Base-by-base conservation (phyloP, 2,329 filamentous ascomycete species). In the Verticillium nonalfalfae region DNA sequence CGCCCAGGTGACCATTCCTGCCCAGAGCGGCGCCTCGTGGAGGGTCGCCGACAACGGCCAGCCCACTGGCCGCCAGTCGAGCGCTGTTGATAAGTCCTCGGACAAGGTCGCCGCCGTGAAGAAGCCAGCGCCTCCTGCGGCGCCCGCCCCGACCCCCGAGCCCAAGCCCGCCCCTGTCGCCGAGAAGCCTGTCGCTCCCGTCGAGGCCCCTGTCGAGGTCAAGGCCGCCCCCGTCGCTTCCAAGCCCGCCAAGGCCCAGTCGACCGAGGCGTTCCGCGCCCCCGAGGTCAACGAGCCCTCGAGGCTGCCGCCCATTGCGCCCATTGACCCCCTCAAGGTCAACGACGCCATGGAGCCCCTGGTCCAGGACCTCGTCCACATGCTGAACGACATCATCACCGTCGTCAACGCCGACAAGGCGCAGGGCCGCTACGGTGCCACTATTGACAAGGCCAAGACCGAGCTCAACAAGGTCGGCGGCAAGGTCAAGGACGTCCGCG, bases 351-450 rank as follows among this genome's bases (percentile, higher is more conserved):
- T 88, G 63, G 94, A 98, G 73, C 90, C 91, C 34, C 84, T 97
- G 39, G 90, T 98, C 26, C 93, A 97, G 76, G 92, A 98, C 70
- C 82, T 99, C 6, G 92, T 96, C 63, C 94, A 91, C 78, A 94
- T 97, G 78, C 84, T 99, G 69, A 99, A 99, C 78, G 92, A 96
- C 75, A 89, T 99, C 69, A 97, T 99, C 72, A 88, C 91, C 9
- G 91, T 96, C 56, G 88, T 97, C 73, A 97, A 97, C 74, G 90
- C 90, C 62, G 94, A 97, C 73, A 86, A 89, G 64, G 86, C 91
- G 61, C 85, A 89, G 65, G 83, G 83, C 67, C 92, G 90, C 74
- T 97, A 95, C 76, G 87, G 86, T 59, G 83, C 85, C 2, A 89
- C 92, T 1, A 87, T 99, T 62, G 80, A 84, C 68, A 93, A 95